Conservation (phyloP, 768 basidiomycete genomes). For the Tricholoma terreum region DNA sequence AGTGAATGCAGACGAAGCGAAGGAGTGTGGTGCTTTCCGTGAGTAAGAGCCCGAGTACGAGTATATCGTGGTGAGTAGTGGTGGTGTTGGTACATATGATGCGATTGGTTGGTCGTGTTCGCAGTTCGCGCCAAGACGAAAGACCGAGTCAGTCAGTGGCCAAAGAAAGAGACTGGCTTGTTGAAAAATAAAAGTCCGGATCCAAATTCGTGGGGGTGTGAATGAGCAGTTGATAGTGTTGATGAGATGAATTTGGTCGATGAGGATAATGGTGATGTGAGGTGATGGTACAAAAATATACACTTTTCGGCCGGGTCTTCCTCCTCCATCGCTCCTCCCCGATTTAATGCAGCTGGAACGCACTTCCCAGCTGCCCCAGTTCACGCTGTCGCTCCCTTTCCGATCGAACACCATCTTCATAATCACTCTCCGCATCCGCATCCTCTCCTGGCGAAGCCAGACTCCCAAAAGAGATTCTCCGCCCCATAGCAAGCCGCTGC, state of each 20-base stretch:
- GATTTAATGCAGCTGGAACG: conserved; percentile 62
- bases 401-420: conserved; percentile 19
- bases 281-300: conserved; percentile 9
- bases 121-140: neutral
- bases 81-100: neutral
- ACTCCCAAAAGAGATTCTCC: conserved; percentile 67
- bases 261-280: neutral
- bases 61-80: neutral
- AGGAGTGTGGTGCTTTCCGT: neutral
- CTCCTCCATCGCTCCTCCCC: neutral
- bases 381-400: conserved; percentile 13
- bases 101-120: neutral
- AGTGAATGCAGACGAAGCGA: neutral
- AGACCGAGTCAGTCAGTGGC: neutral
- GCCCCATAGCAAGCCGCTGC: conserved; percentile 43
- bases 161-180: neutral
- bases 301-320: neutral
- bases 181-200: neutral
- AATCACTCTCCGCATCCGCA: conserved; percentile 33
- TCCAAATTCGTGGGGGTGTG: neutral
- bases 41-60: neutral
- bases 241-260: neutral
- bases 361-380: conserved; percentile 54
- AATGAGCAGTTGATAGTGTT: neutral
- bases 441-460: conserved; percentile 37